Conservation (phyloP, 2,329 filamentous ascomycete genomes). For the Diaporthe sp. region DNA sequence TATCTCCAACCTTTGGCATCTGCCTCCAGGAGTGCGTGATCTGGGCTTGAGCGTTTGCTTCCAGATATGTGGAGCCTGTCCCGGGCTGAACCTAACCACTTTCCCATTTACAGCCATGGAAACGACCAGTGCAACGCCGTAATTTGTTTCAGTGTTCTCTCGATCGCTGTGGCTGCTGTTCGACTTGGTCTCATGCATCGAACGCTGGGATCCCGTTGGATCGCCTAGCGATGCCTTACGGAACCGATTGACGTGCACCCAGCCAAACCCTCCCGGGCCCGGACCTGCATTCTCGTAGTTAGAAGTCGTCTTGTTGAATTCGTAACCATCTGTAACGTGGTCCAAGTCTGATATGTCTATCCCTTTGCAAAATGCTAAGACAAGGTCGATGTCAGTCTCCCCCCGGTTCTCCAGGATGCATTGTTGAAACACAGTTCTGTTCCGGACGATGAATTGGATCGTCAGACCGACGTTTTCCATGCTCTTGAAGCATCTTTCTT, state of each 20-base stretch:
- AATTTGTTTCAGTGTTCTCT: background rate
- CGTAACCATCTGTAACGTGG: background rate
- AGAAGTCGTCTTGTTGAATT: background rate
- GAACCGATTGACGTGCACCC: background rate
- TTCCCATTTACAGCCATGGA: background rate
- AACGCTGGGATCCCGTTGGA: background rate
- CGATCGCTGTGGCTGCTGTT: background rate
- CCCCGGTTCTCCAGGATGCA: background rate
- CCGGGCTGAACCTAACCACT: background rate
- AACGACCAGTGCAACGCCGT: background rate
- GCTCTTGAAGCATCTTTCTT: background rate
- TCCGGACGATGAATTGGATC: background rate
- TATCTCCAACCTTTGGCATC: background rate
- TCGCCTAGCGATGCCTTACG: background rate
- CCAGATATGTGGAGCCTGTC: background rate
- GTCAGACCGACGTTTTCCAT: background rate
- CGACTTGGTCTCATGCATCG: rapidly evolving
- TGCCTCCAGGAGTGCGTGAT: background rate
- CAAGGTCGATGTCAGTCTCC: background rate
- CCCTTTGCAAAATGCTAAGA: background rate
- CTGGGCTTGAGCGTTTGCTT: background rate
- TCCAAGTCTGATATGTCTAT: background rate
- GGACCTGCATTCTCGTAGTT: background rate
- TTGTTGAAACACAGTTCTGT: background rate
- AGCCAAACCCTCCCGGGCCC: background rate